Conservation (phyloP, 2,329 filamentous ascomycete species). For the Bertia moriformis region DNA sequence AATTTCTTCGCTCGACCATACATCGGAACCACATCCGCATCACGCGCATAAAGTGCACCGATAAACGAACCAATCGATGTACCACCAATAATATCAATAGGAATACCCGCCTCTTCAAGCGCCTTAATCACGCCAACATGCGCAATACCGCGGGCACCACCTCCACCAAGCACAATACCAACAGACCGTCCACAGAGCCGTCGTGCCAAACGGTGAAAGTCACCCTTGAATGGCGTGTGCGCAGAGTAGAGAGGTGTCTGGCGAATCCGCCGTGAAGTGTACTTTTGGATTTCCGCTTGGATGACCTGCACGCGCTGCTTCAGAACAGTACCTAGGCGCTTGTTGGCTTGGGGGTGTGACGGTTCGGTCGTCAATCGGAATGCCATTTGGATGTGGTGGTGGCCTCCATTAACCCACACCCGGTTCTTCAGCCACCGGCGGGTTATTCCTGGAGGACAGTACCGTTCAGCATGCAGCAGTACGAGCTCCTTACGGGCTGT, state of each 20-base stretch:
- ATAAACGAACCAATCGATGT: conserved; percentile 96
- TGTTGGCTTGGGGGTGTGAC: conserved; percentile 57
- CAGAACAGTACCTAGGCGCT: conserved; percentile 69
- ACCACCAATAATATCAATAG: conserved; percentile 86
- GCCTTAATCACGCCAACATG: conserved; percentile 90
- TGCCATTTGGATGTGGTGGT: conserved; percentile 94
- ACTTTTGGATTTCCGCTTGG: conserved; percentile 95
- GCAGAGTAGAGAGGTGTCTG: conserved; percentile 73
- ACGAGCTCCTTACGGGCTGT: conserved; percentile 89
- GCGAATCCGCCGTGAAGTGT: conserved; percentile 82
- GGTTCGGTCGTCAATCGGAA: conserved; percentile 66
- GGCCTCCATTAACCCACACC: conserved; percentile 94
- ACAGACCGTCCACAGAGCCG: conserved; percentile 87
- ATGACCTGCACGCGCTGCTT: conserved; percentile 89
- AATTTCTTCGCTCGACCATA: conserved; percentile 96
- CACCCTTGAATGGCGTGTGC: conserved; percentile 85
- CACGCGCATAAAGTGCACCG: conserved; percentile 84
- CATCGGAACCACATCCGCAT: conserved; percentile 93
- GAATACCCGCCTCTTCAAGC: conserved; percentile 88
- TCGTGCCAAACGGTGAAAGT: conserved; percentile 85
- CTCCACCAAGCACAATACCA: conserved; percentile 82
- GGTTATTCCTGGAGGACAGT: conserved; percentile 71
- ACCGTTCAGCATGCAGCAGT: conserved; percentile 75
- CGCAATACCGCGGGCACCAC: conserved; percentile 78
- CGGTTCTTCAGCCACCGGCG: conserved; percentile 81